A percentile compares a stretch with the other conserved stretches of the same genome.
Conservation (phyloP, 805 yeast species). For the Candida piceae region DNA sequence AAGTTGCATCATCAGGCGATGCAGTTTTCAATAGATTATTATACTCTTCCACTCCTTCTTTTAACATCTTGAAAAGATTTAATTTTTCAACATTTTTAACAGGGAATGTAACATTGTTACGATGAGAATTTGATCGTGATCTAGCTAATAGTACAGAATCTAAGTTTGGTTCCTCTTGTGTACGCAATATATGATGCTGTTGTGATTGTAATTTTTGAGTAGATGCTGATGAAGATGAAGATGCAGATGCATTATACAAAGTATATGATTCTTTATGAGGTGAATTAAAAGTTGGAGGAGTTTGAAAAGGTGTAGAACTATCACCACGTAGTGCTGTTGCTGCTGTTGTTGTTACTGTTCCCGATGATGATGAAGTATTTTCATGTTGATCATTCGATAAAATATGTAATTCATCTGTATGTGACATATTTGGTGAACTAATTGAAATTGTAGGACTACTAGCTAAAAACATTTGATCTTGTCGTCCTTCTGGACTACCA, state of each 20-base stretch:
- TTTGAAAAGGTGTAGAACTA: not conserved
- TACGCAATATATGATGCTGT: not conserved
- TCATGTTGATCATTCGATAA: no score
- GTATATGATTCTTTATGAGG: no score
- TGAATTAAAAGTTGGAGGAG: conserved; percentile 3
- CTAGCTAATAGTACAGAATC: no score
- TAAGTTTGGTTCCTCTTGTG: not conserved
- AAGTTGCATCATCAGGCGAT: conserved; percentile 9
- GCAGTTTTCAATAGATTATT: conserved; percentile 15
- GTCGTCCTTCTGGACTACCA: conserved; percentile 10
- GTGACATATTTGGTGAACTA: conserved; percentile 12
- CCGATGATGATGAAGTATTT: not conserved
- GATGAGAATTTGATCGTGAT: not conserved
- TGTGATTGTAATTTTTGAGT: not conserved
- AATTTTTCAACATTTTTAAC: conserved; percentile 5
- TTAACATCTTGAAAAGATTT: conserved; percentile 11
- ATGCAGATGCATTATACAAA: no score
- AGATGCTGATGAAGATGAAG: no score
- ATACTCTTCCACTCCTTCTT: conserved; percentile 23
- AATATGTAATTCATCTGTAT: not conserved
- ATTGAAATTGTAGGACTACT: conserved; percentile 16
- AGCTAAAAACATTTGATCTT: conserved; percentile 5
- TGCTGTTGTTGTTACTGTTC: not conserved
- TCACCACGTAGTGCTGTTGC: not conserved
- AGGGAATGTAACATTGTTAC: not conserved